Percentiles rank a stretch among this genome's conserved stretches.
These are phyloP conservation scores for Meyerozyma athensensis DNA, from an alignment of 1,139 yeast species.

Conservation along the genomic window DNA sequence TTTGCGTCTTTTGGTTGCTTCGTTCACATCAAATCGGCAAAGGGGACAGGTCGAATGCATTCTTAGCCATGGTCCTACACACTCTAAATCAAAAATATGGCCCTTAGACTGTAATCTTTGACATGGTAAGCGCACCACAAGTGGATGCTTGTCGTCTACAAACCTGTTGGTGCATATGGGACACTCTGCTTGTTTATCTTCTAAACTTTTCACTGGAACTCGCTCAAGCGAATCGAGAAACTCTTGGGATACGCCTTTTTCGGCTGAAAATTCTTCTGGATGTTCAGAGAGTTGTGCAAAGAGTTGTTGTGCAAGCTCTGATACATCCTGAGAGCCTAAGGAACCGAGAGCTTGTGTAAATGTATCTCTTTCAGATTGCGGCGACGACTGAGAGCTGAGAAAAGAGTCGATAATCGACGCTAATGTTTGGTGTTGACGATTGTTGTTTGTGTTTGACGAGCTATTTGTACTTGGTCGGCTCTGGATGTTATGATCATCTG, in stretches of 20 bases:
- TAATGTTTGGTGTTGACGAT: constrained; percentile 34
- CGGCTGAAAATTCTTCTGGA: constrained; percentile 7
- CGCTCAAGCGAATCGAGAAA: constrained; percentile 76
- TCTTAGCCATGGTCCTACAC: constrained; percentile 86
- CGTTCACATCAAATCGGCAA: constrained; percentile 69
- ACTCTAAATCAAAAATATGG: constrained; percentile 83
- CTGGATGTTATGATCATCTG: constrained; percentile 32
- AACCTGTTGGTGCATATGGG: constrained; percentile 80
- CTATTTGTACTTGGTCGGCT: constrained; percentile 9
- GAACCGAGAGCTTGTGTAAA: constrained; percentile 30
- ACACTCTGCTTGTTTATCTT: constrained; percentile 58
- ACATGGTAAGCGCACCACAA: constrained; percentile 80
- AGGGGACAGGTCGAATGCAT: constrained; percentile 81
- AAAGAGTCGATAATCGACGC: constrained; percentile 33
- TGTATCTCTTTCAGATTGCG: constrained; percentile 15
- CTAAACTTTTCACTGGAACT: constrained; percentile 47
- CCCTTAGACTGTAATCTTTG: constrained; percentile 29
- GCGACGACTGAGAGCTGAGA: constrained; percentile 16
- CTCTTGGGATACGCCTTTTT: constrained; percentile 60
- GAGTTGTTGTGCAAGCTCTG: constrained; percentile 25
- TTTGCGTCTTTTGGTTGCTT: constrained; percentile 36
- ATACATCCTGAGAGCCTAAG: constrained; percentile 29
- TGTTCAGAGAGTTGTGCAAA: constrained; percentile 21
- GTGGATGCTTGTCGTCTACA: constrained; percentile 69
- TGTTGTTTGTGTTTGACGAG: constrained; percentile 7